Conservation (phyloP, 495 filamentous ascomycete genomes). For the Daldinia vernicosa region DNA sequence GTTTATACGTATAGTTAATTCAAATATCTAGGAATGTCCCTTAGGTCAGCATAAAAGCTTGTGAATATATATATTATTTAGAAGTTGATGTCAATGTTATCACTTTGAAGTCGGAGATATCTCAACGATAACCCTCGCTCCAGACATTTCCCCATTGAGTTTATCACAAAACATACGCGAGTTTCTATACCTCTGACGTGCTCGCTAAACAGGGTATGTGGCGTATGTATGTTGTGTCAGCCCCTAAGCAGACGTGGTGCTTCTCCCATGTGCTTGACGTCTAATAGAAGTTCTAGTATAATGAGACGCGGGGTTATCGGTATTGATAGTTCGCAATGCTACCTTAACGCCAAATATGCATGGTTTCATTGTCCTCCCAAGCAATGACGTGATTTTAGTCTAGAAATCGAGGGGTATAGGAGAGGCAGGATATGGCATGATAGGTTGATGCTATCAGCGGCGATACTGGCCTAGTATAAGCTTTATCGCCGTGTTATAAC, state of each 20-base stretch:
- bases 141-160: not conserved
- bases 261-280: not conserved
- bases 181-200: conserved; percentile 18
- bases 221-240: not conserved
- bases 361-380: conserved; percentile 7
- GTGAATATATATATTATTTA: not conserved
- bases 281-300: not conserved
- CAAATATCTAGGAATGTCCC: not conserved
- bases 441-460: conserved; percentile 4
- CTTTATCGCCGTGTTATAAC: not conserved
- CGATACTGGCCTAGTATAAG: not conserved
- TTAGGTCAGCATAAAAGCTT: not conserved
- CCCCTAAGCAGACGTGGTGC: not conserved
- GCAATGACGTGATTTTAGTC: conserved; percentile 33
- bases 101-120: not conserved
- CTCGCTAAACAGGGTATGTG: not conserved
- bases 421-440: conserved; percentile 7
- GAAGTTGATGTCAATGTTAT: not conserved
- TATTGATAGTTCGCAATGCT: conserved; percentile 1
- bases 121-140: conserved; percentile 1
- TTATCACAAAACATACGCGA: conserved; percentile 2
- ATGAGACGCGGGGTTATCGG: conserved; percentile 17
- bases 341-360: conserved; percentile 11
- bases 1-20: not conserved
- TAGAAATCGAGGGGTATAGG: conserved; percentile 11